These are phyloP conservation scores for Aquilaria sinensis DNA, from an alignment of 345 rosid species.

Conservation along the genomic window DNA sequence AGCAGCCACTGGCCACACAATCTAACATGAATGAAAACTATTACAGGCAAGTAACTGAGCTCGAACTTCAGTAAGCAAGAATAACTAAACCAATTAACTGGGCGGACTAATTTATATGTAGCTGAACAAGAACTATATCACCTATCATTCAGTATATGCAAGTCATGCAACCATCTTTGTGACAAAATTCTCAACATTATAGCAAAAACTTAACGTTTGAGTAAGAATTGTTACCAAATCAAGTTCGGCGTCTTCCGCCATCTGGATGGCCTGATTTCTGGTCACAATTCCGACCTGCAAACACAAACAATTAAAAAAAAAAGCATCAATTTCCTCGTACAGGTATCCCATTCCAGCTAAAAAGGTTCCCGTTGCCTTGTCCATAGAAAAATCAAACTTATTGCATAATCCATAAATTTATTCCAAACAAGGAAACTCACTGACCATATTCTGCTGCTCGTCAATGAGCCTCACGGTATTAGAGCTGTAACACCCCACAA, in stretches of 20 bases:
- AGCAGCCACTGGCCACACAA: no score
- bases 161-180: no score
- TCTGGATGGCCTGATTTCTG: conserved; percentile 64
- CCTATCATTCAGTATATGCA: no score
- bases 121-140: no score
- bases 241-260: conserved; percentile 83
- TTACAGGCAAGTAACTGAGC: no score
- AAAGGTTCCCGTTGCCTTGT: neutral
- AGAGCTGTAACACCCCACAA: conserved; percentile 38
- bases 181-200: neutral
- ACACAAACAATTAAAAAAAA: conserved; percentile 4
- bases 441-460: conserved; percentile 74
- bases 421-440: conserved; percentile 12
- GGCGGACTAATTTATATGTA: no score
- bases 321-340: neutral
- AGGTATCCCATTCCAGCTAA: conserved; percentile 9
- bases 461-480: conserved; percentile 75
- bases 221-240: conserved; percentile 54
- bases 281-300: conserved; percentile 78
- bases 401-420: conserved; percentile 1
- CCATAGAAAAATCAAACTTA: neutral
- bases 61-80: no score
- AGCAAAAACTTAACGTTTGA: neutral
- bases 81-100: no score
- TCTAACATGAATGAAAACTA: no score